These are phyloP conservation scores for Exserohilum rostratum DNA, from an alignment of 2,329 filamentous ascomycete genomes.

Conservation along the genomic window DNA sequence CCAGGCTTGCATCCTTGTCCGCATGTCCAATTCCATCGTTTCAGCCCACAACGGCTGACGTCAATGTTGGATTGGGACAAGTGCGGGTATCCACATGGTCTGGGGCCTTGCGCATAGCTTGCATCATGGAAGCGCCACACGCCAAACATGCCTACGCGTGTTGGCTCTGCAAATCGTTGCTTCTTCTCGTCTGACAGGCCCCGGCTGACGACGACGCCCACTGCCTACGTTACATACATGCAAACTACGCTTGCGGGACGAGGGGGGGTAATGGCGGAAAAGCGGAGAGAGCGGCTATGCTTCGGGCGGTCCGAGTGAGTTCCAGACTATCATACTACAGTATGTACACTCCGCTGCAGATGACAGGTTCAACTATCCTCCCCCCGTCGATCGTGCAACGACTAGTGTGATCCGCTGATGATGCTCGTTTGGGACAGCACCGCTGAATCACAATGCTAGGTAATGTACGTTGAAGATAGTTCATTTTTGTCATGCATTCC, in stretches of 20 bases:
- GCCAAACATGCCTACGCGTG: neutral
- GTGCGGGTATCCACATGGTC: neutral
- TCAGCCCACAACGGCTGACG: constrained; percentile 22
- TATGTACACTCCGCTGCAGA: neutral
- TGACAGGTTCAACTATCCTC: no score
- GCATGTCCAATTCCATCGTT: neutral
- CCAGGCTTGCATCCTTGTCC: constrained; percentile 16
- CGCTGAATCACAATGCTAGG: no score
- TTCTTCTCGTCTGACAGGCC: neutral
- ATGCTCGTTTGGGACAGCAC: neutral
- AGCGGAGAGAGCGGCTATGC: no score
- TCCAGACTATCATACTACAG: no score
- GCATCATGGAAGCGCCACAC: constrained; percentile 2
- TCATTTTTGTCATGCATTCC: no score
- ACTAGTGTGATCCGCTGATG: neutral
- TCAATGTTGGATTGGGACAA: constrained; percentile 17
- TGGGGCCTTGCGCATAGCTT: neutral
- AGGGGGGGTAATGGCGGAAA: no score
- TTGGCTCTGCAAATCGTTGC: neutral
- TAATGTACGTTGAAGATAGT: no score
- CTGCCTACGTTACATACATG: neutral
- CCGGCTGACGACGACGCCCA: constrained; percentile 25
- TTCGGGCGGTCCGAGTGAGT: no score
- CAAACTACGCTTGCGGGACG: no score
- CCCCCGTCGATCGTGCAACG: no score